These are phyloP conservation scores for Fusarium xyrophilum DNA, from an alignment of 2,329 filamentous ascomycete genomes.

Conservation along the genomic window DNA sequence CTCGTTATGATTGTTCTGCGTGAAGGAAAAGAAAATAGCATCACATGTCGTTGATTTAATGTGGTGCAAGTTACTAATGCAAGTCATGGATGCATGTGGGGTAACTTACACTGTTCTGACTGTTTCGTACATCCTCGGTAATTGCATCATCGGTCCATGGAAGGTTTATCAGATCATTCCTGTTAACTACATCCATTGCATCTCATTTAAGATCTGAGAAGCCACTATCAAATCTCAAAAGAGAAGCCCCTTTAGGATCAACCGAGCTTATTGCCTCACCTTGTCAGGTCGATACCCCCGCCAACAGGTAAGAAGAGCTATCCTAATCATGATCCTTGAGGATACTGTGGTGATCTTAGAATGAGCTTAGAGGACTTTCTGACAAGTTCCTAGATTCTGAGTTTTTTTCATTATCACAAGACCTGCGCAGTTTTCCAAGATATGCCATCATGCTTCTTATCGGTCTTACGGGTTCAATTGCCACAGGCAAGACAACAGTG, in stretches of 20 bases:
- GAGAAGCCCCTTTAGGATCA: background rate
- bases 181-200: background rate
- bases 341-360: background rate
- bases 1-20: background rate
- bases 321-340: background rate
- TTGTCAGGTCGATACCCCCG: background rate
- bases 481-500: constrained; percentile 97
- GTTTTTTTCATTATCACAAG: background rate
- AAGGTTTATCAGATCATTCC: constrained; percentile 27
- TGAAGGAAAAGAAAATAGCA: background rate
- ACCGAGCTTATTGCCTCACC: background rate
- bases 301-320: background rate
- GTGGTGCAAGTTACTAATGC: background rate
- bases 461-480: constrained; percentile 94
- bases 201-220: background rate
- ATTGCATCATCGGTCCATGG: constrained; percentile 31
- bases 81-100: constrained; percentile 2
- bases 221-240: background rate
- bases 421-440: background rate
- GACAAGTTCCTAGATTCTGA: background rate
- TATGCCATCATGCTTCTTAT: constrained; percentile 79
- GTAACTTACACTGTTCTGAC: background rate
- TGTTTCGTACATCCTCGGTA: constrained; percentile 28
- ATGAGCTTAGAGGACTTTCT: background rate
- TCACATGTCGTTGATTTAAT: constrained; percentile 24